Percentiles rank a stretch among this genome's conserved stretches.
Conservation (phyloP, 768 basidiomycete species). For the Calocybe indica region DNA sequence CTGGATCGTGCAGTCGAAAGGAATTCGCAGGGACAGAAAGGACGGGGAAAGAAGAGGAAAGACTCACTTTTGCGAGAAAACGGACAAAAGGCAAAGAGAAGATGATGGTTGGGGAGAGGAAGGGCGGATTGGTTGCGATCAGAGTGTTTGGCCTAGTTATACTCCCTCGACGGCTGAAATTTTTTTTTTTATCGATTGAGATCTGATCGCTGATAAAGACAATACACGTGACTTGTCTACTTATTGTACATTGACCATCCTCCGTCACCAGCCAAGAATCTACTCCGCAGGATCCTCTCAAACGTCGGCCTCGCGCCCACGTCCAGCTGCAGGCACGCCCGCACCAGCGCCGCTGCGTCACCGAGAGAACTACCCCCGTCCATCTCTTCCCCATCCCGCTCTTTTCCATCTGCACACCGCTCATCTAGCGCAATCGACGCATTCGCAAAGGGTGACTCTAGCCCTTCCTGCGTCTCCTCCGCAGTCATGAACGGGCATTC, state of each 20-base stretch:
- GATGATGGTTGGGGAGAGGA: constrained; percentile 45
- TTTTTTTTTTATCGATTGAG: constrained; percentile 51
- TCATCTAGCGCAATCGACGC: constrained; percentile 76
- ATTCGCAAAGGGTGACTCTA: constrained; percentile 68
- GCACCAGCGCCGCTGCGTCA: constrained; percentile 81
- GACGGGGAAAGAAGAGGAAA: constrained; percentile 8
- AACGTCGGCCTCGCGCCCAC: constrained; percentile 78
- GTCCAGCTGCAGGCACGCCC: constrained; percentile 80
- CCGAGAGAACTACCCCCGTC: constrained; percentile 83
- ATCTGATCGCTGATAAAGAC: constrained; percentile 32
- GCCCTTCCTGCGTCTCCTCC: constrained; percentile 83
- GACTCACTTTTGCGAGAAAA: constrained; percentile 33
- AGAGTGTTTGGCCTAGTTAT: constrained; percentile 58
- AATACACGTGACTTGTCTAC: constrained; percentile 6
- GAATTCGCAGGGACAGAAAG: constrained; percentile 5
- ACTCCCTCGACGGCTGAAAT: constrained; percentile 43
- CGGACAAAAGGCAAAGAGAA: constrained; percentile 27
- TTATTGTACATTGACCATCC: constrained; percentile 57
- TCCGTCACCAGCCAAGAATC: constrained; percentile 71
- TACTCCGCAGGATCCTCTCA: constrained; percentile 70
- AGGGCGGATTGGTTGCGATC: constrained; percentile 16
- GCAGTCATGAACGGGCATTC: constrained; percentile 92
- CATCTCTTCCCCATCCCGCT: constrained; percentile 64
- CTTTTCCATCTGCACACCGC: constrained; percentile 70
- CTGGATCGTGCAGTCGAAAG: constrained; percentile 3